Percentiles rank a stretch among this genome's conserved stretches.
These are phyloP conservation scores for Aspergillus sp. DNA, from an alignment of 2,329 filamentous ascomycete genomes.

Conservation along the genomic window DNA sequence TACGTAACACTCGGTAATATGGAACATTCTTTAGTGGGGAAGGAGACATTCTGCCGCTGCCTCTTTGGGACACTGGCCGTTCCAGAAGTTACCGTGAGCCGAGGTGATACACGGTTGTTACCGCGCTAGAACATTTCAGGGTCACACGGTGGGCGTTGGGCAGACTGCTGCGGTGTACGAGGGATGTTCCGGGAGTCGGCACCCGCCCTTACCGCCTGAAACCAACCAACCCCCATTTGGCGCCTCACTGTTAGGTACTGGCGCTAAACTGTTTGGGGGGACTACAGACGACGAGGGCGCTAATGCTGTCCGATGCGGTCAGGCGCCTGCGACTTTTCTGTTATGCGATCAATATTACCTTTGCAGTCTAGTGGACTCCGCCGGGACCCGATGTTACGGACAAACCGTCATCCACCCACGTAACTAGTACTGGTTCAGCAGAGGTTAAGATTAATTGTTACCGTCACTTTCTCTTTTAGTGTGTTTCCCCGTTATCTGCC, in stretches of 20 bases:
- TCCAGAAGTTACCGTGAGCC: constrained; percentile 10
- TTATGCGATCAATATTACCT: constrained; percentile 5
- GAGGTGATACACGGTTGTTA: not conserved
- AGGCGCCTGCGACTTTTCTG: not conserved
- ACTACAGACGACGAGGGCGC: not conserved
- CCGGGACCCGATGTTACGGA: constrained; percentile 10
- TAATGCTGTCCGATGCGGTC: not conserved
- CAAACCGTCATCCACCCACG: constrained; percentile 8
- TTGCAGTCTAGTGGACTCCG: constrained; percentile 2
- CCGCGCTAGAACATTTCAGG: constrained; percentile 1
- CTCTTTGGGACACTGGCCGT: not conserved
- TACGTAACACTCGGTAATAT: constrained; percentile 8
- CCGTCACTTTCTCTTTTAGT: constrained; percentile 9
- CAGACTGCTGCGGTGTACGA: not conserved
- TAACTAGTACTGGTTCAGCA: not conserved
- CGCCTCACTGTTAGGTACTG: constrained; percentile 9
- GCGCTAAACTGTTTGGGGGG: not conserved
- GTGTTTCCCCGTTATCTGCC: constrained; percentile 1
- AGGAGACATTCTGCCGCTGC: constrained; percentile 5
- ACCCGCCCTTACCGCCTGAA: constrained; percentile 14
- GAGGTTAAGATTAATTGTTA: not conserved
- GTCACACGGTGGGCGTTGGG: not conserved
- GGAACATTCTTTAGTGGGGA: constrained; percentile 14
- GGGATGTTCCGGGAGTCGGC: constrained; percentile 10
- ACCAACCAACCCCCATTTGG: not conserved